These are phyloP conservation scores for Trifolium fragiferum DNA, from an alignment of 306 rosid species.

Conservation along the genomic window DNA sequence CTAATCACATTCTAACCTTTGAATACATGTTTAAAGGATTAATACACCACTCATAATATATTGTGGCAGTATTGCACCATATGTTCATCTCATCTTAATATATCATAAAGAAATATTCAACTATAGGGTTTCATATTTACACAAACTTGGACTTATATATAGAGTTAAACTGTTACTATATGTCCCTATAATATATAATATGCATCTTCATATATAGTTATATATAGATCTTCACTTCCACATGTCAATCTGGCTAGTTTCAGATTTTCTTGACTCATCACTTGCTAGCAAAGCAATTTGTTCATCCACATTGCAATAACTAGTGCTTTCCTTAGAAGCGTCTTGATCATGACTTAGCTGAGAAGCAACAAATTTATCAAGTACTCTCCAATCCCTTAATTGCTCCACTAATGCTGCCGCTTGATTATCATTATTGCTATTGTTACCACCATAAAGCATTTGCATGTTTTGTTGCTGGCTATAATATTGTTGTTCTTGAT, in stretches of 20 bases:
- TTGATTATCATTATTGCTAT: slow-evolving; percentile 34
- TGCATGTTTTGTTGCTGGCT: slow-evolving; percentile 43
- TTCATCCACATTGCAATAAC: slow-evolving; percentile 53
- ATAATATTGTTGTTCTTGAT: slow-evolving; percentile 42
- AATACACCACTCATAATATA: no score
- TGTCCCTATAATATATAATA: slow-evolving; percentile 47
- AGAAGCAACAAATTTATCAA: slow-evolving; percentile 82
- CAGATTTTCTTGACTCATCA: slow-evolving; percentile 47
- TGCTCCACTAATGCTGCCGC: slow-evolving; percentile 47
- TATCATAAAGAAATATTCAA: no score
- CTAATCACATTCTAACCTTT: no score
- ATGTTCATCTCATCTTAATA: no score
- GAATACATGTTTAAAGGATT: no score
- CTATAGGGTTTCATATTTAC: not conserved
- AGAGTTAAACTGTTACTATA: slow-evolving; percentile 43
- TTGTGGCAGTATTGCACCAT: no score
- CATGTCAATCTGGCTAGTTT: slow-evolving; percentile 54
- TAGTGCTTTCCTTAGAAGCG: slow-evolving; percentile 52
- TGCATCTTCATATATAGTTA: slow-evolving; percentile 48
- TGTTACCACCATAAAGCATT: slow-evolving; percentile 38
- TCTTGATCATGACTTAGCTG: slow-evolving; percentile 67
- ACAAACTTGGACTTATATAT: not conserved
- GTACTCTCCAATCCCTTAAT: slow-evolving; percentile 76
- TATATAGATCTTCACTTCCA: slow-evolving; percentile 64
- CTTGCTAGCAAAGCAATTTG: slow-evolving; percentile 48